A percentile compares a stretch with the other conserved stretches of the same genome.
Conservation (phyloP, 2,329 filamentous ascomycete species). For the Coniella lustricola region DNA sequence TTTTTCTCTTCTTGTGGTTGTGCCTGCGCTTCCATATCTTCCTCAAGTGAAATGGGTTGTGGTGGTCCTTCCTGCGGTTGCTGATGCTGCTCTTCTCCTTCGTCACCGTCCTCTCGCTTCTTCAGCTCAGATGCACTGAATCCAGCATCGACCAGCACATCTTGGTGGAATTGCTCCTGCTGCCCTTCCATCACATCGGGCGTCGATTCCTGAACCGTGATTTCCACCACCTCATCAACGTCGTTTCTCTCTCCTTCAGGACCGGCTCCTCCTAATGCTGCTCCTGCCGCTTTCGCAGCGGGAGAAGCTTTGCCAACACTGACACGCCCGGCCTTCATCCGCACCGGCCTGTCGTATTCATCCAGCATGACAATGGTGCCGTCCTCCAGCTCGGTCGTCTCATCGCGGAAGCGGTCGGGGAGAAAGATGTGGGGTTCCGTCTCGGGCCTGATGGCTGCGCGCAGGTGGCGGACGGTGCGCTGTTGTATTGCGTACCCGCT, state of each 20-base stretch:
- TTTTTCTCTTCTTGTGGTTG: not conserved
- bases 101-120: not conserved
- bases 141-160: not conserved
- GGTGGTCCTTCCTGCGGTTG: not conserved
- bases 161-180: conserved; percentile 18
- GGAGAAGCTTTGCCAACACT: conserved; percentile 3
- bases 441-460: conserved; percentile 58
- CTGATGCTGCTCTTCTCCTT: not conserved
- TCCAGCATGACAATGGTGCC: conserved; percentile 39
- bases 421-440: conserved; percentile 43
- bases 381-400: conserved; percentile 40
- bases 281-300: not conserved
- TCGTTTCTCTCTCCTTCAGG: conserved; percentile 18
- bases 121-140: not conserved
- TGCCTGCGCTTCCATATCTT: conserved; percentile 1
- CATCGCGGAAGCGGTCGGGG: conserved; percentile 42
- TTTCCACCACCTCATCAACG: conserved; percentile 6
- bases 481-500: conserved; percentile 86
- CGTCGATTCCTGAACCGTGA: conserved; percentile 15
- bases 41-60: not conserved
- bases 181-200: conserved; percentile 8
- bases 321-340: conserved; percentile 24
- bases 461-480: conserved; percentile 70
- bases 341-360: conserved; percentile 29
- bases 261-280: too few relatives aligned